Conservation (phyloP, 2,329 filamentous ascomycete species). For the Chaetomiaceae sp. region DNA sequence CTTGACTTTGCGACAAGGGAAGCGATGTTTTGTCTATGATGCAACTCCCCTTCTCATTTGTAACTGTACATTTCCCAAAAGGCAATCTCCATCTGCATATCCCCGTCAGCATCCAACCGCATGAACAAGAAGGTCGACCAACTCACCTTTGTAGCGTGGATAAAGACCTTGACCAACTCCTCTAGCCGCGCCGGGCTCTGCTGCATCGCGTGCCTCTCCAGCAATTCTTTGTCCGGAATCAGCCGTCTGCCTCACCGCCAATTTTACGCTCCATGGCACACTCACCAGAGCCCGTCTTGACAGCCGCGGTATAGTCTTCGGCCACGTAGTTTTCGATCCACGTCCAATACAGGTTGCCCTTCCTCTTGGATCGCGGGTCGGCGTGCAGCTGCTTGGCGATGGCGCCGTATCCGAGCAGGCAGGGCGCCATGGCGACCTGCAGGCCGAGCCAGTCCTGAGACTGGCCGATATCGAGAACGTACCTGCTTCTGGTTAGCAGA, state of each 20-base stretch:
- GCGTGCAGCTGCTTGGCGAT: slow-evolving; percentile 68
- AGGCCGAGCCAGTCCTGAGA: slow-evolving; percentile 85
- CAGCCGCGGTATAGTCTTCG: slow-evolving; percentile 71
- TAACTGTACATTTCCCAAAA: slow-evolving; percentile 65
- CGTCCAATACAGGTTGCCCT: slow-evolving; percentile 74
- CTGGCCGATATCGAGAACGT: slow-evolving; percentile 83
- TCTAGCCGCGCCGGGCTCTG: slow-evolving; percentile 74
- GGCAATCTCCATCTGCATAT: slow-evolving; percentile 61
- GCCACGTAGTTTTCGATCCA: slow-evolving; percentile 90
- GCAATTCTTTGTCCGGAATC: slow-evolving; percentile 56
- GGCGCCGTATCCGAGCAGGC: slow-evolving; percentile 81
- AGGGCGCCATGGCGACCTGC: slow-evolving; percentile 79
- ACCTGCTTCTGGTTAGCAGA: slow-evolving; percentile 45
- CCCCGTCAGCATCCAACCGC: slow-evolving; percentile 16
- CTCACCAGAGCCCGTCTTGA: slow-evolving; percentile 65
- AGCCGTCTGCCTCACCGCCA: not conserved
- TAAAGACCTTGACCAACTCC: slow-evolving; percentile 77
- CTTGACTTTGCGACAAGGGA: too few species aligned
- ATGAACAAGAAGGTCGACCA: not conserved
- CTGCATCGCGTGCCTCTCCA: slow-evolving; percentile 69
- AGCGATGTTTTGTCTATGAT: too few species aligned
- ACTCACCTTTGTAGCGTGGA: slow-evolving; percentile 75
- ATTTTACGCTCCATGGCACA: too few species aligned
- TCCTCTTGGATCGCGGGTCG: slow-evolving; percentile 55
- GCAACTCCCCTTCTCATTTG: slow-evolving; percentile 1